Evolutionary conservation across 148 eudicot genomes (phyloP).

Genomic region (Heliosperma pusillum): DNA sequence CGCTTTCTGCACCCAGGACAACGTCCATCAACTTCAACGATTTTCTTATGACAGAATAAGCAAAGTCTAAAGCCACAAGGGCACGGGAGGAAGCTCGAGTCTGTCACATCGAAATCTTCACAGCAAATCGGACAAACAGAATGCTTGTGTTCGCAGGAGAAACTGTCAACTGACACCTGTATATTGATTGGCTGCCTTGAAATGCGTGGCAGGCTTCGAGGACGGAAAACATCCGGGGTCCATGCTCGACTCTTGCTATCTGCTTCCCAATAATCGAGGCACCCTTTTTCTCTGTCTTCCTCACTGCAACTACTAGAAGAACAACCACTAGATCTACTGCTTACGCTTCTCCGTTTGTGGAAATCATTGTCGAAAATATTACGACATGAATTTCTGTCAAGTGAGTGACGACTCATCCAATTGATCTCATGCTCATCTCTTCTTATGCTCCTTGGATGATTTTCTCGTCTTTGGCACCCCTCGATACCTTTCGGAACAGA

Average conservation of each 20-base stretch:
- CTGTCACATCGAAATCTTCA: slow-evolving; percentile 83
- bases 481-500: background rate
- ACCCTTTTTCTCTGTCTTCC: slow-evolving; percentile 57
- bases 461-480: background rate
- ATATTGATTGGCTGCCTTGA: slow-evolving; percentile 45
- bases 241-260: slow-evolving; percentile 39
- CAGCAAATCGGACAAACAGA: slow-evolving; percentile 73
- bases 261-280: slow-evolving; percentile 79
- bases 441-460: slow-evolving; percentile 14
- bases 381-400: slow-evolving; percentile 36
- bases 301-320: slow-evolving; percentile 49
- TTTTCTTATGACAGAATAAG: slow-evolving; percentile 88
- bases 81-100: slow-evolving; percentile 75
- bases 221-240: slow-evolving; percentile 65
- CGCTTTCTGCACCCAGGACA: slow-evolving; percentile 93
- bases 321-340: slow-evolving; percentile 39
- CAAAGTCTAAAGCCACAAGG: slow-evolving; percentile 84
- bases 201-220: slow-evolving; percentile 66
- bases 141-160: slow-evolving; percentile 15
- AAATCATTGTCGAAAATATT: slow-evolving; percentile 23
- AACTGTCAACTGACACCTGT: slow-evolving; percentile 26
- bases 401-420: slow-evolving; percentile 41
- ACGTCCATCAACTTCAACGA: slow-evolving; percentile 81
- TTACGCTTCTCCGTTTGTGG: slow-evolving; percentile 37
- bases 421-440: slow-evolving; percentile 28